phyloP scores from a whole-genome alignment of 257 asterid genomes.

The Oldenlandia corymbosa region DNA sequence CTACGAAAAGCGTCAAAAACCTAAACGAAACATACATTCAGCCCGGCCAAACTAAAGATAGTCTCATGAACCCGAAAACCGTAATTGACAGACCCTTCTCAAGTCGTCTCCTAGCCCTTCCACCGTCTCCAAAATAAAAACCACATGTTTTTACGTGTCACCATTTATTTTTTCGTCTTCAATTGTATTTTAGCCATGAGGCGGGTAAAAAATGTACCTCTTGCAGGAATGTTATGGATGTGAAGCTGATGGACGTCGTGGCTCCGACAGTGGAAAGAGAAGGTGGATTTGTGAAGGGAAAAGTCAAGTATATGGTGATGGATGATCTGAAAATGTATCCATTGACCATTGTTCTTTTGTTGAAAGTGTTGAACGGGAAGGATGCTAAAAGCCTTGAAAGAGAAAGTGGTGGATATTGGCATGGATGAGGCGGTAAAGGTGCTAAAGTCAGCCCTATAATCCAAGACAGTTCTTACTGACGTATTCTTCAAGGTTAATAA shows the following conservation, averaged over 20 bases:
- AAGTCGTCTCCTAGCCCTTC: constrained; percentile 16
- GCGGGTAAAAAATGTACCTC: constrained; percentile 14
- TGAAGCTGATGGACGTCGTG: neutral
- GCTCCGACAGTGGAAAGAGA: neutral
- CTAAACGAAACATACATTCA: constrained; percentile 24
- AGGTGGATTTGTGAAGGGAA: constrained; percentile 37
- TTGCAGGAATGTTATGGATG: neutral
- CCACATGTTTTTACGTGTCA: too few relatives aligned
- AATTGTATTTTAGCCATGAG: constrained; percentile 6
- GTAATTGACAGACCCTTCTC: neutral
- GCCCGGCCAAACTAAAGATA: constrained; percentile 15
- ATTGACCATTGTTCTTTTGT: constrained; percentile 20
- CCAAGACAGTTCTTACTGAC: too few relatives aligned
- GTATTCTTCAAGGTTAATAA: too few relatives aligned
- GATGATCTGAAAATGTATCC: constrained; percentile 34
- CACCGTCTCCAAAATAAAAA: too few relatives aligned
- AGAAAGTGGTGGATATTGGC: too few relatives aligned
- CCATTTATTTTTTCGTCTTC: too few relatives aligned
- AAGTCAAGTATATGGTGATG: constrained; percentile 27
- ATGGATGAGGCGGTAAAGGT: too few relatives aligned
- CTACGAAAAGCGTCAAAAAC: constrained; percentile 23
- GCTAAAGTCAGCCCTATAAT: too few relatives aligned
- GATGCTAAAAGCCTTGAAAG: neutral
- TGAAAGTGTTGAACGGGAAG: constrained; percentile 17
- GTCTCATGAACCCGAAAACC: constrained; percentile 19